A percentile compares a stretch with the other conserved stretches of the same genome.
phyloP scores from a whole-genome alignment of 192 early-diverging fungal species.

The Physocladia obscura region DNA sequence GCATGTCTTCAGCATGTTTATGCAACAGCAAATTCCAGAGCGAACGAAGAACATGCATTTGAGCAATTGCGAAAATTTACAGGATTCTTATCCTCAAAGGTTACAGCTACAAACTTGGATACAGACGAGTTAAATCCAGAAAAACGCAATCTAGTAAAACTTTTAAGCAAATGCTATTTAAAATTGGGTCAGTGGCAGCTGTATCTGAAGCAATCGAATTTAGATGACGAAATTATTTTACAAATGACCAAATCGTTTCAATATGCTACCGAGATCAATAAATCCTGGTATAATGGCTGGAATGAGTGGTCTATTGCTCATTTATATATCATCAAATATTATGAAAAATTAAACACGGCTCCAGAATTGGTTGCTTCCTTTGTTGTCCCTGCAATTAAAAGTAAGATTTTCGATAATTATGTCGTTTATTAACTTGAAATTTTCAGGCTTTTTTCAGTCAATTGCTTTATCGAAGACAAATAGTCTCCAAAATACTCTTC shows the following conservation, averaged over 20 bases:
- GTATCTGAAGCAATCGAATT: slow-evolving; percentile 40
- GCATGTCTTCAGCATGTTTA: slow-evolving; percentile 81
- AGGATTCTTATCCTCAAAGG: slow-evolving; percentile 48
- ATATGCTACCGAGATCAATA: slow-evolving; percentile 70
- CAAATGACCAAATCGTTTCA: slow-evolving; percentile 69
- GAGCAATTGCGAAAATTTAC: slow-evolving; percentile 68
- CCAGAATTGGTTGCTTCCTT: slow-evolving; percentile 56
- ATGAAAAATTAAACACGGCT: slow-evolving; percentile 68
- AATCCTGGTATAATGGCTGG: slow-evolving; percentile 88
- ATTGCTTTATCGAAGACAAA: slow-evolving; percentile 77
- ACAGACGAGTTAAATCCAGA: not conserved
- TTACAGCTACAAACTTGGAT: slow-evolving; percentile 11
- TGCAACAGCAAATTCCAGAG: slow-evolving; percentile 55
- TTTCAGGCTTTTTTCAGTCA: slow-evolving; percentile 72
- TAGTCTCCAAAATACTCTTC: slow-evolving; percentile 82
- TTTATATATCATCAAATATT: slow-evolving; percentile 70
- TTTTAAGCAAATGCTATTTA: slow-evolving; percentile 64
- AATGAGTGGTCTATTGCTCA: slow-evolving; percentile 83
- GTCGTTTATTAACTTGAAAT: not conserved
- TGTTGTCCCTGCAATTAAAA: slow-evolving; percentile 72
- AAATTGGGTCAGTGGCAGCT: slow-evolving; percentile 83
- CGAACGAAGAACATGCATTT: slow-evolving; percentile 54
- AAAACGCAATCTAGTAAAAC: slow-evolving; percentile 9
- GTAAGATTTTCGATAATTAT: slow-evolving; percentile 4
- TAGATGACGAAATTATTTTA: slow-evolving; percentile 17